Evolutionary conservation across 2,329 filamentous ascomycete species (phyloP), one percentile per base, ranked within the genome.

Genomic region (Exserohilum rostratum): DNA sequence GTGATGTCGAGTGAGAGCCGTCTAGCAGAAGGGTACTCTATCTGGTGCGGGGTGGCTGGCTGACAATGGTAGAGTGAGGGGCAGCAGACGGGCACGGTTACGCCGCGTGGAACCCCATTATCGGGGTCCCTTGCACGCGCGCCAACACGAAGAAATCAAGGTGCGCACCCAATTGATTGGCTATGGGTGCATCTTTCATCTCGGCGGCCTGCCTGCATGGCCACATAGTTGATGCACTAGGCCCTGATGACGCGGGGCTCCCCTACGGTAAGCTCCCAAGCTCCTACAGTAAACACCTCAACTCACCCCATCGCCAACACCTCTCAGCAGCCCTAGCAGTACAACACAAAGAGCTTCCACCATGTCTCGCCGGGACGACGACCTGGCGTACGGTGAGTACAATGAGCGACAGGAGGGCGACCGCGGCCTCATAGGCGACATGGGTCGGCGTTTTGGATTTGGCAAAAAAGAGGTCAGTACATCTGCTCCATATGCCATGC

Each of bases 351-450:
- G 27, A 30, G 18, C n/a, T 27, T 55, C 25, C 50, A 57, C 56
- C 39, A 75, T 75, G 72, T 64, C 72, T 55, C 67, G 65, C 43
- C 60, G 76, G 51, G 79, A 85, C 60, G 80, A 85, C 62, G 76
- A 78, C 57, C 66, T 85, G 66, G 83, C 83, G 50, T 85, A 85
- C 66, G 83, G 83, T 57, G 78, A 82, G 31, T 82, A 82, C 61
- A 73, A 79, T 53, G 58, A 73, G 54, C 62, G 68, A 63, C 61
- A 72, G 31, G 78, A 79, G 39, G 74, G 73, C 35, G 78, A 82
- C 38, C 76, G 82, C 35, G 80, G 82, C n/a, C 66, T 85, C 29
- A 73, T 83, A 33, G 79, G 82, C 33, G 81, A 83, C 63, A 78
- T 83, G 55, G 80, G 82, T 53, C 77, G 77, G 64, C 80, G 79